Evolutionary conservation across 176 grass and related monocot genomes (phyloP), one percentile per base, ranked within the genome.

Genomic region (Tuctoria greenei): DNA sequence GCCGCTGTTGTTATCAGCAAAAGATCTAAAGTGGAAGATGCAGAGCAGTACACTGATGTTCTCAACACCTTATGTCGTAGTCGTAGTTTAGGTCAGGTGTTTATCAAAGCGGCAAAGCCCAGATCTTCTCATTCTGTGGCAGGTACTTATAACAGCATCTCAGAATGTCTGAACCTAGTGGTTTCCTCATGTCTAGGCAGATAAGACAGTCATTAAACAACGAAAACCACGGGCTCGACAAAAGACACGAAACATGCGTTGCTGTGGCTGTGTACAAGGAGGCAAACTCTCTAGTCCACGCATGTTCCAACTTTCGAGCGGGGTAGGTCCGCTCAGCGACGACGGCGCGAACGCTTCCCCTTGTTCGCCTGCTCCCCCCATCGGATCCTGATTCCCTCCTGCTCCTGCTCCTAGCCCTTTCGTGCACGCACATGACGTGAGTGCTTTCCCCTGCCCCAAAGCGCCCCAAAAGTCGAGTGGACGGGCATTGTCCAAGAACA

Each of bases 341-440:
- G 31, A 31, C 31, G 21, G 65, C 47, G 28, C 47, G 58, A 76
- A 47, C 11, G 35, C 61, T 55, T 67, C 23, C 57, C 41, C 40
- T 35, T 62, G 40, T 45, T 46, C 20, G 5, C 34, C 18, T 50
- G n/a, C 10, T 7, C 1, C n/a, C 36, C 73, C 46, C 77, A 38
- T 68, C n/a, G 83, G 76, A 80, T 74, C 55, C 76, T 74, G 77
- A 79, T 79, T 69, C 65, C 34, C 44, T 4, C 10, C 12, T n/a
- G n/a, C n/a, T n/a, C 34, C 44, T 4, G 3, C 12, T 16, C 4
- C 9, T 21, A 67, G 57, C 24, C 35, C 59, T 54, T 86, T 74
- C 34, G 63, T 74, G 77, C 75, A 59, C 63, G 76, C 83, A 85
- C 76, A 85, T 85, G 77, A 15, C 83, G 46, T 80, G 52, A 69